Evolutionary conservation across 1,139 yeast species (phyloP).

Genomic region (Maudiozyma humilis): DNA sequence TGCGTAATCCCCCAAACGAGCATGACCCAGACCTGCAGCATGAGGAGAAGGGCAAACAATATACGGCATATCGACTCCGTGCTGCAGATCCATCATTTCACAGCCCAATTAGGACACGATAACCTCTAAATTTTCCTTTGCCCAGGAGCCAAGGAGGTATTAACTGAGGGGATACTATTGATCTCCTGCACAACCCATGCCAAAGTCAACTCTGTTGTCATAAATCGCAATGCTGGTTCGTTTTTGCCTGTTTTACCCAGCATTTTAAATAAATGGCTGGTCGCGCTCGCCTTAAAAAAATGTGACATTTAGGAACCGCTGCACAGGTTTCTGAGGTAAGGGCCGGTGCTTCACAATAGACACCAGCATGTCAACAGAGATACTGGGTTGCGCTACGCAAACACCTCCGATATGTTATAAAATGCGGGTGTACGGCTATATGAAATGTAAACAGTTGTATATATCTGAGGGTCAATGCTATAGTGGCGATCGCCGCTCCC

Average conservation of each 20-base stretch:
- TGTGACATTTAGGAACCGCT: background rate
- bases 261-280: background rate
- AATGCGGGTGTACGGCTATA: background rate
- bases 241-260: background rate
- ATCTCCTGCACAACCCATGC: too few relatives aligned
- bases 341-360: too few relatives aligned
- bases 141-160: background rate
- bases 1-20: too few relatives aligned
- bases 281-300: background rate
- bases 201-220: too few relatives aligned
- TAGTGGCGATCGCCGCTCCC: slow-evolving; percentile 3
- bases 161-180: background rate
- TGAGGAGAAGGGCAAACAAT: background rate
- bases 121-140: too few relatives aligned
- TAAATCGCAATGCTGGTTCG: background rate
- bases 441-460: background rate
- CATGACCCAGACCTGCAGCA: too few relatives aligned
- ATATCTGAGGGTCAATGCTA: background rate
- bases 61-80: background rate
- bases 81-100: background rate
- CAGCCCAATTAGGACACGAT: background rate
- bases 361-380: too few relatives aligned
- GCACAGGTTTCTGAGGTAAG: background rate
- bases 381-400: too few relatives aligned
- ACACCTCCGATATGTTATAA: background rate